Conservation (phyloP, 495 filamentous ascomycete genomes). For the Aspergillus steynii region DNA sequence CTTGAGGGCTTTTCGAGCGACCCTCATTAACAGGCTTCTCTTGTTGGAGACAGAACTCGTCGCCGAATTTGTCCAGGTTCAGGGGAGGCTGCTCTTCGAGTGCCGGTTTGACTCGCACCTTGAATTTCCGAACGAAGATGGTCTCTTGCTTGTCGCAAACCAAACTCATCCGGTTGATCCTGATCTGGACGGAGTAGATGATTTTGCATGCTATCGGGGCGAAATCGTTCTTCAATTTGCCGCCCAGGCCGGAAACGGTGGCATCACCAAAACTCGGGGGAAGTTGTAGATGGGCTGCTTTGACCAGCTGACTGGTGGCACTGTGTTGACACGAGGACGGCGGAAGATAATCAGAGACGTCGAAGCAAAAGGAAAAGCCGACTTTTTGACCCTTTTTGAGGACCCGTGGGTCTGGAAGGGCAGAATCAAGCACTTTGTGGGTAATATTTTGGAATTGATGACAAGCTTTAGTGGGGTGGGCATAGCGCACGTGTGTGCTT, state of each 20-base stretch:
- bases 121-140: slow-evolving; percentile 31
- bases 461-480: slow-evolving; percentile 4
- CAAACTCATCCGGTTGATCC: slow-evolving; percentile 46
- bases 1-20: slow-evolving; percentile 56
- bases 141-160: slow-evolving; percentile 42
- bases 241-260: slow-evolving; percentile 31
- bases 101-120: slow-evolving; percentile 66
- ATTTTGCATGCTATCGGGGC: slow-evolving; percentile 67
- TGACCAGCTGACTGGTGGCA: slow-evolving; percentile 41
- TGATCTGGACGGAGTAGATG: slow-evolving; percentile 60
- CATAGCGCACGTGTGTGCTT: slow-evolving; percentile 8
- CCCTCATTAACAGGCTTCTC: slow-evolving; percentile 48
- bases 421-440: slow-evolving; percentile 61
- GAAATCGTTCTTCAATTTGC: slow-evolving; percentile 59
- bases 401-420: slow-evolving; percentile 59
- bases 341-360: slow-evolving; percentile 66
- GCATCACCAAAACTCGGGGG: slow-evolving; percentile 67
- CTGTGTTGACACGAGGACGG: slow-evolving; percentile 52
- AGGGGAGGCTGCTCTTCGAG: slow-evolving; percentile 66
- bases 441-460: slow-evolving; percentile 60
- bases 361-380: slow-evolving; percentile 70
- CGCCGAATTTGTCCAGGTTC: slow-evolving; percentile 48
- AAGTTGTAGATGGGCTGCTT: slow-evolving; percentile 64
- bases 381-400: slow-evolving; percentile 58
- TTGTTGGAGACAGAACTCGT: slow-evolving; percentile 60